Base-by-base conservation (phyloP, 257 asterid genomes). In the Verbascum thapsus region DNA sequence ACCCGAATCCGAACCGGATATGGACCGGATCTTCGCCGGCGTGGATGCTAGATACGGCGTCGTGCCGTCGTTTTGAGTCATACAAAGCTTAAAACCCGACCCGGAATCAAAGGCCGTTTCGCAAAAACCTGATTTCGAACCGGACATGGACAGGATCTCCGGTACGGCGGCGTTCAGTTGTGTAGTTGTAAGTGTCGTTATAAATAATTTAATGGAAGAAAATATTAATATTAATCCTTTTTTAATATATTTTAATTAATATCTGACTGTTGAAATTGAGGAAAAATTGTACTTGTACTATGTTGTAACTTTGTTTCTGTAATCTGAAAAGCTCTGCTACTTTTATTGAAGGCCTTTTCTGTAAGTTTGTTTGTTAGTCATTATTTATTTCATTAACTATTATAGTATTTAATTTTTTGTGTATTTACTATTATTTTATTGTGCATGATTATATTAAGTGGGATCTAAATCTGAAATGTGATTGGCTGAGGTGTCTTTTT, bases 51-150 rank as follows among this genome's bases (percentile, higher is more conserved):
- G 83, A 75, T 83, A 58, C 74, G 77, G 90, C 41, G 66, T 85
- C 61, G 90, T 83, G 5, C 88, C 90, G 6, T 66, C 84, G 17
- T 85, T 83, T 61, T 82, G 68, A 30, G 52, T 26, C 3, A 2
- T 2, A 26, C 5, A 26, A 26, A 26, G 61, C n/a, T n/a, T n/a
- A n/a, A n/a, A n/a, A n/a, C n/a, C n/a, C n/a, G n/a, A n/a, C n/a
- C n/a, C n/a, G n/a, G n/a, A n/a, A n/a, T n/a, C n/a, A n/a, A n/a
- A n/a, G n/a, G n/a, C n/a, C n/a, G n/a, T n/a, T n/a, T n/a, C n/a
- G n/a, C n/a, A n/a, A n/a, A n/a, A n/a, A n/a, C n/a, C n/a, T n/a
- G n/a, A n/a, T n/a, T n/a, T n/a, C n/a, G n/a, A n/a, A n/a, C n/a
- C n/a, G n/a, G n/a, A n/a, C n/a, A n/a, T n/a, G n/a, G n/a, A n/a